These are phyloP conservation scores for Amanita inopinata DNA, from an alignment of 768 basidiomycete species.

Conservation along the genomic window DNA sequence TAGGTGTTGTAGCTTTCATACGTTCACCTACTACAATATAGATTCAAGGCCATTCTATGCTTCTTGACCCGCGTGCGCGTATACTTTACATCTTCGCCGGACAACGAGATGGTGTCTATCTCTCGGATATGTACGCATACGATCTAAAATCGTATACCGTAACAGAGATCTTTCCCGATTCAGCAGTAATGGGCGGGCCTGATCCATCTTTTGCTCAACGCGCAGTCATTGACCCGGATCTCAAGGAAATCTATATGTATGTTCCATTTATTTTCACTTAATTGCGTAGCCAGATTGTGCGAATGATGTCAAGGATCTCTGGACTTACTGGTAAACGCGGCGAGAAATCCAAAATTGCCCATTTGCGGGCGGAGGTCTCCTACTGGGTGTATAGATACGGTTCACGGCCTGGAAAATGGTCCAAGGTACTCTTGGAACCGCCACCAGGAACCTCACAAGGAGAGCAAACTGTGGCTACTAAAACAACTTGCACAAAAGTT, in stretches of 20 bases:
- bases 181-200: constrained; percentile 52
- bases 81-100: constrained; percentile 70
- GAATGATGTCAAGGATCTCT: constrained; percentile 37
- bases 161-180: constrained; percentile 55
- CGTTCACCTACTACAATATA: background rate
- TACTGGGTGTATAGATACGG: constrained; percentile 66
- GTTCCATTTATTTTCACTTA: constrained; percentile 16
- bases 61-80: constrained; percentile 49
- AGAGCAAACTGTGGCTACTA: too few relatives aligned
- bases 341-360: constrained; percentile 26
- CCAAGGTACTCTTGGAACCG: constrained; percentile 37
- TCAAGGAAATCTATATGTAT: constrained; percentile 69
- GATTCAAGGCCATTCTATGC: constrained; percentile 67
- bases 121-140: constrained; percentile 72
- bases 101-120: constrained; percentile 53
- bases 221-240: constrained; percentile 52
- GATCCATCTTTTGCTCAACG: constrained; percentile 68
- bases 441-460: background rate
- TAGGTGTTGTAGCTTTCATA: constrained; percentile 18
- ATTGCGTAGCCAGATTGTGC: background rate
- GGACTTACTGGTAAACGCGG: constrained; percentile 41
- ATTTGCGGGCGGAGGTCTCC: constrained; percentile 36
- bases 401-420: constrained; percentile 55
- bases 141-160: constrained; percentile 48
- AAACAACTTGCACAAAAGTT: too few relatives aligned